These are phyloP conservation scores for Fonsecaea nubica DNA, from an alignment of 2,329 filamentous ascomycete species.

Conservation along the genomic window DNA sequence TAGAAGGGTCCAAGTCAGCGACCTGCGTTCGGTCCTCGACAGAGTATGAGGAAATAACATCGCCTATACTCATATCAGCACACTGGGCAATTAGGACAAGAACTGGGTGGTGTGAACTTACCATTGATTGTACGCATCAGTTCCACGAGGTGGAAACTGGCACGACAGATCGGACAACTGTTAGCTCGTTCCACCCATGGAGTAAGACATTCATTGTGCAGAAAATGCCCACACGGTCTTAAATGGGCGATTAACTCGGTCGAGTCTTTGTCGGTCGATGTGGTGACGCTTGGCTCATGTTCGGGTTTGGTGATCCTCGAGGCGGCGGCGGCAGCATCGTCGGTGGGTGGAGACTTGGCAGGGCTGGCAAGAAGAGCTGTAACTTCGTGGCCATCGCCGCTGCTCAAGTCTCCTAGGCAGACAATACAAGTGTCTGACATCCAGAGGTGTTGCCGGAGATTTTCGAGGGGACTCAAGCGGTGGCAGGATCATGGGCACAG, in stretches of 20 bases:
- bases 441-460: constrained; percentile 42
- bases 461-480: constrained; percentile 31
- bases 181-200: constrained; percentile 97
- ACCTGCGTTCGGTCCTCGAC: constrained; percentile 69
- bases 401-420: constrained; percentile 72
- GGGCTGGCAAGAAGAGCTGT: constrained; percentile 51
- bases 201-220: constrained; percentile 90
- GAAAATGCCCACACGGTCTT: constrained; percentile 82
- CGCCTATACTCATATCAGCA: constrained; percentile 50
- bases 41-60: constrained; percentile 64
- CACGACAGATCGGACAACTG: constrained; percentile 95
- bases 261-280: constrained; percentile 40
- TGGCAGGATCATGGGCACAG: constrained; percentile 29
- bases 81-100: constrained; percentile 10
- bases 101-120: constrained; percentile 56
- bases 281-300: constrained; percentile 41
- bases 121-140: constrained; percentile 81
- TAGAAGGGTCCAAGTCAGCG: constrained; percentile 82
- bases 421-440: constrained; percentile 74
- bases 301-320: constrained; percentile 41
- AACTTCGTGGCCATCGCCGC: constrained; percentile 58
- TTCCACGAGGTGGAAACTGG: constrained; percentile 87
- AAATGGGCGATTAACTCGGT: constrained; percentile 62
- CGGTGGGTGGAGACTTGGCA: constrained; percentile 47
- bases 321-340: constrained; percentile 42